Evolutionary conservation across 2,329 filamentous ascomycete species (phyloP), one percentile per base, ranked within the genome.

Genomic region (Exophiala calicioides): DNA sequence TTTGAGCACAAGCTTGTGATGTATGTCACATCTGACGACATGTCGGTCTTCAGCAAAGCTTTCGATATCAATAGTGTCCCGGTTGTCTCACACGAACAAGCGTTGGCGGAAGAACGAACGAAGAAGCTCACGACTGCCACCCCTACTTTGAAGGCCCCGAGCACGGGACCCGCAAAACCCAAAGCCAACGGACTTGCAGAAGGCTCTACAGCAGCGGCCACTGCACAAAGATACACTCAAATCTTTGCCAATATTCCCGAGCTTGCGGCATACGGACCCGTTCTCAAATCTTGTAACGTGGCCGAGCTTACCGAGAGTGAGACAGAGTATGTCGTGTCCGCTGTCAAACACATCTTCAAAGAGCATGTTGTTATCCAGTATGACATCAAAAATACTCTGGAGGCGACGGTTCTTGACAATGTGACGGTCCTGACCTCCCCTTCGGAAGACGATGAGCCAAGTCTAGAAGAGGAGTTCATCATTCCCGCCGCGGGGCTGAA

Each of bases 301-400:
- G 81, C 95, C 58, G 91, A 96, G 69, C 83, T 98, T 53, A 97
- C 93, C 13, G 93, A 98, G 68, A 88, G 89, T 42, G 93, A 97
- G 71, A 97, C 91, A 15, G 93, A 98, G 69, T 98, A 98, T 61
- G 90, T 96, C 39, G 93, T 98, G 51, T 84, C 80, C 26, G 84
- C 93, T 16, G 81, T 96, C 69, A 98, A 98, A 76, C 93, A 98
- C 66, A 83, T 98, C 62, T 98, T 96, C 83, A 95, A 95, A 73
- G 88, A 95, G 66, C 88, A 97, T 64, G 77, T 98, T 63, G 91
- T 98, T 24, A 74, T 98, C 44, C 93, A 98, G 65, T 98, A 93
- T 68, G 88, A 97, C 65, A 84, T 98, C 68, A 97, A 95, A 78
- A 98, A 98, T 75, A 98, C 93, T 2, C 78, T 98, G 8, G 85